Percentiles rank a stretch among this genome's conserved stretches.
These are phyloP conservation scores for Aspergillus sojae DNA, from an alignment of 2,329 filamentous ascomycete species.

Conservation along the genomic window DNA sequence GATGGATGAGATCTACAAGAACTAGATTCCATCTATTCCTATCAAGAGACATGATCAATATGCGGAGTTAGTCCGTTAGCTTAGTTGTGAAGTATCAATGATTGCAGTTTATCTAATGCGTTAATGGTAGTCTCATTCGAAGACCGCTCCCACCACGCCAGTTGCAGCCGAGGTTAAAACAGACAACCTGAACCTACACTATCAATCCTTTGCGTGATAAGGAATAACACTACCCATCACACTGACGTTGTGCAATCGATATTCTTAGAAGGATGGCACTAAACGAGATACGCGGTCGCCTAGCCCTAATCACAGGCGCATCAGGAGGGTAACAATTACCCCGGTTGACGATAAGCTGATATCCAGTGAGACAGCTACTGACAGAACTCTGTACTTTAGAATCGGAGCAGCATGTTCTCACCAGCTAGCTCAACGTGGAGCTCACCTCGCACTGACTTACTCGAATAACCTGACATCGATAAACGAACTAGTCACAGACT, in stretches of 20 bases:
- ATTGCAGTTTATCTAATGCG: not conserved
- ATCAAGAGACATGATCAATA: not conserved
- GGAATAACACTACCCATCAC: rapidly evolving
- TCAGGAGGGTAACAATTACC: not conserved
- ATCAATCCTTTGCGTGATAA: not conserved
- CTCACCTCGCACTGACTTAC: conserved; percentile 62
- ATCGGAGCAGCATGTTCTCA: conserved; percentile 63
- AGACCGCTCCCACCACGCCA: not conserved
- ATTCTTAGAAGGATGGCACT: not conserved
- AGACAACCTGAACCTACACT: not conserved
- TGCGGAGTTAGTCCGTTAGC: not conserved
- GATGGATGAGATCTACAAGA: not conserved
- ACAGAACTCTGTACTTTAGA: conserved; percentile 38
- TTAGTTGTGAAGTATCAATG: rapidly evolving
- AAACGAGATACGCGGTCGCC: not conserved
- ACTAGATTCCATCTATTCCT: not conserved
- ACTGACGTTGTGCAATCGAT: not conserved
- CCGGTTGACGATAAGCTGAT: not conserved
- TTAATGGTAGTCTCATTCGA: not conserved
- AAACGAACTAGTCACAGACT: conserved; percentile 46
- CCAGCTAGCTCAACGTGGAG: conserved; percentile 55
- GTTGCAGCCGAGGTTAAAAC: not conserved
- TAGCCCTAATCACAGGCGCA: not conserved
- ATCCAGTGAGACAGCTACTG: not conserved
- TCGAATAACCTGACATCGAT: conserved; percentile 54